phyloP scores from a whole-genome alignment of 306 rosid species.

The Macrotyloma uniflorum region DNA sequence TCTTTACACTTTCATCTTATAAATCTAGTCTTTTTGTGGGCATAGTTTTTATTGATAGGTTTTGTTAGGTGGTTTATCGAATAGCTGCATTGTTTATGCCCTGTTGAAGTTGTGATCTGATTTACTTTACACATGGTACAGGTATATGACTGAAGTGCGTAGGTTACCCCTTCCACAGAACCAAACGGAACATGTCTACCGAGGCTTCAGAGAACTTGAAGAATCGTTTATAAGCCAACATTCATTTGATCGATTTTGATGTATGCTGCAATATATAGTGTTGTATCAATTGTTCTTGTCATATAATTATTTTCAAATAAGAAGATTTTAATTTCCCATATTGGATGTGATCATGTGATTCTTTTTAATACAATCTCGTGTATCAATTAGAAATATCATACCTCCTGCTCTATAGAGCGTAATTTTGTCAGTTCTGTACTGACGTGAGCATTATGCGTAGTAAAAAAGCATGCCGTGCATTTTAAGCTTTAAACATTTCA shows the following conservation, averaged over 20 bases:
- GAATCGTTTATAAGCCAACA: constrained; percentile 78
- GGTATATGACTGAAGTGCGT: constrained; percentile 93
- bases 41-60: not conserved
- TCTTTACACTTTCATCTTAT: constrained; percentile 33
- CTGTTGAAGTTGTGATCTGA: constrained; percentile 23
- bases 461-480: no score
- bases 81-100: constrained; percentile 9
- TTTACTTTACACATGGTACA: constrained; percentile 40
- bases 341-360: constrained; percentile 23
- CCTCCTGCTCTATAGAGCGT: no score
- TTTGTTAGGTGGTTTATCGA: not conserved
- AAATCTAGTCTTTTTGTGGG: constrained; percentile 6
- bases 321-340: constrained; percentile 31
- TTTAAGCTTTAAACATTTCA: no score
- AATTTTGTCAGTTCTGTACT: no score
- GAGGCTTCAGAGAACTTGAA: constrained; percentile 90
- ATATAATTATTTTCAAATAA: constrained; percentile 42
- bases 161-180: constrained; percentile 88
- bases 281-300: constrained; percentile 47
- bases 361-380: constrained; percentile 10
- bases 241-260: constrained; percentile 77
- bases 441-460: no score
- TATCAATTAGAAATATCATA: constrained; percentile 22
- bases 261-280: constrained; percentile 40
- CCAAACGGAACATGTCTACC: constrained; percentile 75